phyloP scores from a whole-genome alignment of 768 basidiomycete species.

The Lactarius deliciosus region DNA sequence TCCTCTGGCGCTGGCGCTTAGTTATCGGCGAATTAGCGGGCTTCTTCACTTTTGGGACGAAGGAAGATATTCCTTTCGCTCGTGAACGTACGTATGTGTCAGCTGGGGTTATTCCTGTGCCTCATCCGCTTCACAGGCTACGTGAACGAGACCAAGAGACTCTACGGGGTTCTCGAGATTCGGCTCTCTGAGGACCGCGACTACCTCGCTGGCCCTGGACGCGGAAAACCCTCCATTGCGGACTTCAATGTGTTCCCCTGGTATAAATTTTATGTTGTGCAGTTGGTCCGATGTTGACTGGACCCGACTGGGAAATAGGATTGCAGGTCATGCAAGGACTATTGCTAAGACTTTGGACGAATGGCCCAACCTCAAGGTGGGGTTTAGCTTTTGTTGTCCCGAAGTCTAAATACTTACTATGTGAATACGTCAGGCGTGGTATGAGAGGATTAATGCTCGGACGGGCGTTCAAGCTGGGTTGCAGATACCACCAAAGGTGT shows the following conservation, averaged over 20 bases:
- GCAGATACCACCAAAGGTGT: constrained; percentile 40
- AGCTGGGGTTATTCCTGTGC: neutral
- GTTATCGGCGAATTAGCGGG: constrained; percentile 46
- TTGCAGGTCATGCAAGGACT: constrained; percentile 46
- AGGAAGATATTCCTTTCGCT: constrained; percentile 67
- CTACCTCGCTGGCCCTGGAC: constrained; percentile 74
- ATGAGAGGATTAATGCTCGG: constrained; percentile 40
- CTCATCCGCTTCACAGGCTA: constrained; percentile 52
- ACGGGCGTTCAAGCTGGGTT: constrained; percentile 38
- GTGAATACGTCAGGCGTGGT: constrained; percentile 39
- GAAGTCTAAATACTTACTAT: neutral
- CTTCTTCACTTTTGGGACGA: constrained; percentile 66
- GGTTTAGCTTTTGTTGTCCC: neutral
- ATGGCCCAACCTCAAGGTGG: constrained; percentile 62
- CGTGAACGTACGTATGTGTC: constrained; percentile 51
- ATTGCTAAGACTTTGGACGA: constrained; percentile 59
- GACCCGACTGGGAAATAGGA: constrained; percentile 43
- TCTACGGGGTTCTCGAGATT: constrained; percentile 81
- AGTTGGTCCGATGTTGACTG: neutral
- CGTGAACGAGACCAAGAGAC: constrained; percentile 74
- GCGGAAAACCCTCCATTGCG: constrained; percentile 67
- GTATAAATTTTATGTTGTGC: constrained; percentile 36
- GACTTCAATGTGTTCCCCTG: constrained; percentile 70
- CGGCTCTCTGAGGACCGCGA: constrained; percentile 65
- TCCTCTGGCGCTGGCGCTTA: neutral